Percentiles rank a stretch among this genome's conserved stretches.
Conservation (phyloP, 2,329 filamentous ascomycete species). For the Aspergillus sp. region DNA sequence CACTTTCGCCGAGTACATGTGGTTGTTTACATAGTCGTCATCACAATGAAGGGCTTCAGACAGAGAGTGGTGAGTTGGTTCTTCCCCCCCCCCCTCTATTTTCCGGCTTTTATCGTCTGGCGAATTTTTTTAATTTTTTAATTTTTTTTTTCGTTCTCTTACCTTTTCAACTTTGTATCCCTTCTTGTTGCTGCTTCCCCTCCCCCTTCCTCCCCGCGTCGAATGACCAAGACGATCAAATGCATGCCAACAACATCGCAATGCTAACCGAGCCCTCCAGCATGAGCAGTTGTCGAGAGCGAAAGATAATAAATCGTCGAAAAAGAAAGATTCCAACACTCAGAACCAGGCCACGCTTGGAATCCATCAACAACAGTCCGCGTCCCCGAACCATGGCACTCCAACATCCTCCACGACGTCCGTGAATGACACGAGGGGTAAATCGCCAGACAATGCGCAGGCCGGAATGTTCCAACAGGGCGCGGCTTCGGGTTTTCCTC, state of each 20-base stretch:
- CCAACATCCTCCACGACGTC: conserved; percentile 85
- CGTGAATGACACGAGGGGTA: conserved; percentile 76
- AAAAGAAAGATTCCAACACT: conserved; percentile 61
- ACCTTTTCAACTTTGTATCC: neutral
- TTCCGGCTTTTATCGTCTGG: conserved; percentile 3
- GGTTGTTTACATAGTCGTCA: conserved; percentile 25
- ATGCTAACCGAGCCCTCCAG: conserved; percentile 40
- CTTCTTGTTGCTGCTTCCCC: conserved; percentile 16
- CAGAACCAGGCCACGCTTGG: conserved; percentile 54
- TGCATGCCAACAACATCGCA: no score
- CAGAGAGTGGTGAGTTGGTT: conserved; percentile 78
- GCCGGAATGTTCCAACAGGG: conserved; percentile 22
- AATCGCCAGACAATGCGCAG: conserved; percentile 47
- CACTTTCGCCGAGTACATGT: conserved; percentile 27
- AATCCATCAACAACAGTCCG: conserved; percentile 49
- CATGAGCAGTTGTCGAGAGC: conserved; percentile 82
- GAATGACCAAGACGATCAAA: neutral
- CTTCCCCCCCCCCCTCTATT: neutral
- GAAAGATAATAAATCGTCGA: conserved; percentile 78
- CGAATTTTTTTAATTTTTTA: no score
- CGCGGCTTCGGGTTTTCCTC: conserved; percentile 25
- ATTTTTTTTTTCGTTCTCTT: no score
- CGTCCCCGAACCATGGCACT: conserved; percentile 57
- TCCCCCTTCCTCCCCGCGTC: conserved; percentile 19
- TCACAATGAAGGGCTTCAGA: conserved; percentile 91